Base-by-base conservation (phyloP, 1,284 basidiomycete genomes). In the Rhodotorula sp. region DNA sequence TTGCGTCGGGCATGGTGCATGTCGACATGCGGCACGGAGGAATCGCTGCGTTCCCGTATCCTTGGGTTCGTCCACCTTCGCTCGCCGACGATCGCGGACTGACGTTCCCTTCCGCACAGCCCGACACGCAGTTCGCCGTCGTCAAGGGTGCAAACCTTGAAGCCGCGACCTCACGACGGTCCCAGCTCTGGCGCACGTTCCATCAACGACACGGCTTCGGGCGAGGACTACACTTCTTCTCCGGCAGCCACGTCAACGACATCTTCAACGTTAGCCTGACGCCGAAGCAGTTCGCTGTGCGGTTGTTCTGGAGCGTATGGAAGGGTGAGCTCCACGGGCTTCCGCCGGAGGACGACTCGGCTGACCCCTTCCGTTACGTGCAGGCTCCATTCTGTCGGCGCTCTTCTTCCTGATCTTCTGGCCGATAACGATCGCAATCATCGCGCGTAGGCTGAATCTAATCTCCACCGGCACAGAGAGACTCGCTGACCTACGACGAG, bases 331-430 rank as follows among this genome's bases (percentile, higher is more conserved):
- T 9, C 9, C 2, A 20, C 65, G 78, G 44, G 72, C 66, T 39
- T 70, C 76, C 32, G 36, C 74, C 63, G 4, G 24, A 3, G n/a
- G 6, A 17, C 1, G 2, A n/a, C 27, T 22, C 5, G 15, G 49
- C 47, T 53, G 11, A 58, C 7, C 77, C 30, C 76, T 76, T 17
- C 11, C 70, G 67, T 27, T 20, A 5, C 76, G 75, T 46, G 65
- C 77, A 48, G 80, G 79, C 1, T 77, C 79, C 27, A 79, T 81
- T 4, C 77, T 81, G 9, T 78, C 79, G 7, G 77, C 80, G 0
- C 64, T 81, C 30, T 81, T 78, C 76, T 82, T 81, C 70, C 74
- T 78, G 22, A 62, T 80, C 54, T 77, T 79, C 68, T 82, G 81
- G 81, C 77, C 77, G 13, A 75, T 77, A 34, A 76, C 78, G 10